Base-by-base conservation (phyloP, 31 red algal genomes). In the Asparagopsis taxiformis region DNA sequence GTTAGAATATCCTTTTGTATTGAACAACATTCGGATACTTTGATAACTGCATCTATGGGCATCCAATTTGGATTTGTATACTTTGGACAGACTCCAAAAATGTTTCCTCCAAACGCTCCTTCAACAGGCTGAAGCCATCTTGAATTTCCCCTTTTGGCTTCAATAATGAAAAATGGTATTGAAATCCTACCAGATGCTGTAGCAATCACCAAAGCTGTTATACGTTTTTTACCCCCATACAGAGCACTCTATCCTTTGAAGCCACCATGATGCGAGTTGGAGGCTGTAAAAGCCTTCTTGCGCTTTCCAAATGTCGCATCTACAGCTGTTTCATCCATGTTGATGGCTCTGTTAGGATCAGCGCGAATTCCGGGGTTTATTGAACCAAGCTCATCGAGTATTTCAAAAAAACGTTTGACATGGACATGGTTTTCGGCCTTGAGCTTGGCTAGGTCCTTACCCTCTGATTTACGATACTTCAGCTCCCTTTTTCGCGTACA, bases 281-380 rank as follows among this genome's bases (percentile, higher is more conserved):
- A 2, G 41, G 57, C 28, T 32, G 44, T 49, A 31, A 10, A 29
- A 60, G 6, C 26, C 57, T 55, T 60, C 32, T 55, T 22, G 55
- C 52, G 31, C 21, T 67, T 38, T 20, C 0, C 63, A 44, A 43
- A 67, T 5, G 63, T 67, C 7, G 71, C 54, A 23, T 53, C 54
- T 5, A 75, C 71, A 17, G 53, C 51, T 41, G 53, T 75, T 4
- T 55, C 71, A 51, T 61, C 30, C 1, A 59, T 55, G 53, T 75
- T 75, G 13, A 70, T 55, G 2, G 23, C 8, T 17, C 29, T 3
- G 34, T 67, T 38, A 3, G 48, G 63, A 20, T 51, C 44, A 25
- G 54, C 5, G 19, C 5, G 19, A 8, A 58, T 5, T 7, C 26
- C 55, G 26, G 6, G 7, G 26, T 58, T 5, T n/a, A 11, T 58